Percentiles rank a stretch among this genome's conserved stretches.
phyloP scores from a whole-genome alignment of 306 rosid species.

The Pyrus bretschneideri region DNA sequence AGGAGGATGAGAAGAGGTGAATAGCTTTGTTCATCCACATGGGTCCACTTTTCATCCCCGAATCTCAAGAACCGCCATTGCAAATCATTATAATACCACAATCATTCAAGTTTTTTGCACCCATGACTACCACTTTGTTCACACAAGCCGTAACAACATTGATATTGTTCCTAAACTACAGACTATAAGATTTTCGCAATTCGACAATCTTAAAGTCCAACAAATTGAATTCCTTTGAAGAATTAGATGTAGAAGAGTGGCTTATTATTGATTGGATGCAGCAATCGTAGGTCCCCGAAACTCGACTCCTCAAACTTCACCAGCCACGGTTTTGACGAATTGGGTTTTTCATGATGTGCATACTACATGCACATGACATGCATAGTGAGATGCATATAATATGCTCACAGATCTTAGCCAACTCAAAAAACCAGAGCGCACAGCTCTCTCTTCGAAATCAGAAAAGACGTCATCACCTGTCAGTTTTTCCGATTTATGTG shows the following conservation, averaged over 20 bases:
- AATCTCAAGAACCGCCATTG: slow-evolving; percentile 2
- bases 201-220: slow-evolving; percentile 24
- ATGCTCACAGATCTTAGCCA: too few species aligned
- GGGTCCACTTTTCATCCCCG: slow-evolving; percentile 7
- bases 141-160: background rate
- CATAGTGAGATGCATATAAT: too few species aligned
- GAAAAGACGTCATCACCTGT: too few species aligned
- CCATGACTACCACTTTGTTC: background rate
- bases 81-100: background rate
- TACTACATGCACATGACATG: too few species aligned
- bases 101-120: background rate
- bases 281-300: slow-evolving; percentile 2
- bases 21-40: slow-evolving; percentile 1
- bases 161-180: background rate
- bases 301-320: slow-evolving; percentile 30
- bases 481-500: too few species aligned
- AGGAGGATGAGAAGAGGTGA: too few species aligned
- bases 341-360: background rate
- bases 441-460: too few species aligned
- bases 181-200: slow-evolving; percentile 25
- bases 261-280: slow-evolving; percentile 29
- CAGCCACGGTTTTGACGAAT: background rate
- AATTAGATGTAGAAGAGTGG: background rate
- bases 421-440: too few species aligned
- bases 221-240: slow-evolving; percentile 14